Evolutionary conservation across 495 filamentous ascomycete species (phyloP).

Genomic region (Penicillium steckii): DNA sequence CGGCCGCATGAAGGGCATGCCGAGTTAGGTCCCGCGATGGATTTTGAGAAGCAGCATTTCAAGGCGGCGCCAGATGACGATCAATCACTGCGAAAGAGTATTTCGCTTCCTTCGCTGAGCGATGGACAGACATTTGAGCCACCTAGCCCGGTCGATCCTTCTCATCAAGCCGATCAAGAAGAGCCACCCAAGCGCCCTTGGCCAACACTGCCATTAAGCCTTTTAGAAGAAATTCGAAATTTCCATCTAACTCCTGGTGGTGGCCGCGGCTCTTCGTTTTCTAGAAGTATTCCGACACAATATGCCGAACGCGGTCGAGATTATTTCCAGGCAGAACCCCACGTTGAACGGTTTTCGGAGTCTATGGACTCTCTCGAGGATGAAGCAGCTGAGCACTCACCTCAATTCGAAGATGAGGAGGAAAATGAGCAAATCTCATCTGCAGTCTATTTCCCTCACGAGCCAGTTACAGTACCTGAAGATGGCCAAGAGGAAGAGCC

Average conservation of each 20-base stretch:
- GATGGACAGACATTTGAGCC: conserved; percentile 27
- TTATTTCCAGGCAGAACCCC: conserved; percentile 27
- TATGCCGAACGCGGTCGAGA: conserved; percentile 35
- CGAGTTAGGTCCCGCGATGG: conserved; percentile 6
- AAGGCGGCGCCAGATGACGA: conserved; percentile 15
- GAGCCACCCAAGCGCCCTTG: conserved; percentile 27
- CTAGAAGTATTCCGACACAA: conserved; percentile 52
- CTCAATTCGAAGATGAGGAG: conserved; percentile 69
- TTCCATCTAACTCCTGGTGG: conserved; percentile 57
- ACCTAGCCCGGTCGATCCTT: conserved; percentile 1
- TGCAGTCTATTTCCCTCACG: conserved; percentile 89
- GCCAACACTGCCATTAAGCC: conserved; percentile 41
- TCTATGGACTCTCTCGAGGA: conserved; percentile 26
- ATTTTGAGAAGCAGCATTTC: conserved; percentile 6
- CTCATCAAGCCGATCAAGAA: conserved; percentile 16
- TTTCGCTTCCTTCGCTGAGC: conserved; percentile 32
- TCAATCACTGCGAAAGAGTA: conserved; percentile 26
- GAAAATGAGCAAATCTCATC: conserved; percentile 95
- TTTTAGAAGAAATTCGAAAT: conserved; percentile 64
- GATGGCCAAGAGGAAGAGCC: conserved; percentile 41
- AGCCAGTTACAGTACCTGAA: conserved; percentile 49
- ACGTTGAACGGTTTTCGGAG: conserved; percentile 20
- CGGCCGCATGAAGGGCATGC: conserved; percentile 28
- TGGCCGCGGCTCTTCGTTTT: conserved; percentile 50
- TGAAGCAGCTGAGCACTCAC: conserved; percentile 37